Base-by-base conservation (phyloP, 2,329 filamentous ascomycete genomes). In the Pseudodiploospora longispora region DNA sequence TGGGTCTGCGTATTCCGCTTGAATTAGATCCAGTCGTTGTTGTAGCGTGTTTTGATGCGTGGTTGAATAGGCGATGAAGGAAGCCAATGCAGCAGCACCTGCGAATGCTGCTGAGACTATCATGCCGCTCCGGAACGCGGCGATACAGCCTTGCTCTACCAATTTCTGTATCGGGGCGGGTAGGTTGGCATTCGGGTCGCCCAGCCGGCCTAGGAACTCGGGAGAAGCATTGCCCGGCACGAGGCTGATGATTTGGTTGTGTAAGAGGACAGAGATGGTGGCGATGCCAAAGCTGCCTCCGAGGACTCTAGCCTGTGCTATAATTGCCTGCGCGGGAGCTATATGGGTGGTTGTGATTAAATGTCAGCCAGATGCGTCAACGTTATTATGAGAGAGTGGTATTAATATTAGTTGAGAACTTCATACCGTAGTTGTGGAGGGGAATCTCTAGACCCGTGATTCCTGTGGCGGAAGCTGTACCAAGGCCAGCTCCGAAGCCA, bases 231-330 rank as follows among this genome's bases (percentile, higher is more conserved):
- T 43, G n/a, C 53, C 58, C 2, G 50, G 47, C 31, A 68, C 51
- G 28, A 58, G 50, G 3, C 56, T 44, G 28, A 53, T 46, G 6
- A 56, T 36, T 59, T 60, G 51, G 53, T 62, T 40, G 47, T 60
- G 36, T 52, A 75, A 52, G 10, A 76, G 63, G 10, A 70, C 69
- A 1, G 74, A 70, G 19, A 72, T 77, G 1, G 69, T 65, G 3
- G 75, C 71, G 42, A 78, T 75, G 3, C 75, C 75, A 29, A 78
- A 59, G 45, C 73, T 76, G 5, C 75, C 74, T 4, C 75, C 75
- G 1, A 77, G 60, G 27, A 78, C 67, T 30, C 74, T 66, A 27
- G 68, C 57, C 44, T 78, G 73, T 0, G 74, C 69, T 9, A 77
- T 53, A 34, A 78, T 69, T 1, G 72, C 75, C 50, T 78, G 75